These are phyloP conservation scores for Wickerhamomyces canadensis DNA, from an alignment of 805 yeast species.

Conservation along the genomic window DNA sequence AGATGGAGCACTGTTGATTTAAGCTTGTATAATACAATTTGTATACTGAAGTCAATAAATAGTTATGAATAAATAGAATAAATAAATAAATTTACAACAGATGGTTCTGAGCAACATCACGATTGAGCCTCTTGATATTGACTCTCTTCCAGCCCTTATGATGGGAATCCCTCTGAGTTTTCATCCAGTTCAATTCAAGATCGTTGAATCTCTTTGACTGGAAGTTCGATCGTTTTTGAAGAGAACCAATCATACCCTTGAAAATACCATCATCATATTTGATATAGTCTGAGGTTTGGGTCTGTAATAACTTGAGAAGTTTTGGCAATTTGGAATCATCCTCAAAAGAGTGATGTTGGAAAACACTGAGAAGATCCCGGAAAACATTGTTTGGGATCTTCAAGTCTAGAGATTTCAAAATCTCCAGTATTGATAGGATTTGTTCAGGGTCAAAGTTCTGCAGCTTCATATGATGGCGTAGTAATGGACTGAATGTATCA, in stretches of 20 bases:
- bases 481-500: constrained; percentile 13
- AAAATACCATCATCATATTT: neutral
- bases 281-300: neutral
- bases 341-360: neutral
- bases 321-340: neutral
- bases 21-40: too few species aligned
- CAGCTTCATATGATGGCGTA: constrained; percentile 5
- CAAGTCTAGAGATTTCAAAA: constrained; percentile 1
- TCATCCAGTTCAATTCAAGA: constrained; percentile 1
- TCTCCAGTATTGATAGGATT: constrained; percentile 3
- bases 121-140: neutral
- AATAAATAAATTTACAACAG: neutral
- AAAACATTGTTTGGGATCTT: neutral
- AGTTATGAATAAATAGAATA: neutral
- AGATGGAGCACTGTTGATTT: too few species aligned
- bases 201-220: neutral
- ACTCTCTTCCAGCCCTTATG: constrained; percentile 1
- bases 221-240: neutral
- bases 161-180: neutral
- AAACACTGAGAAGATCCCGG: neutral
- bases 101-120: neutral
- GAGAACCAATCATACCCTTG: neutral
- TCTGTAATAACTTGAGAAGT: neutral
- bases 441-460: constrained; percentile 4
- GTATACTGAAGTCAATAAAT: too few species aligned